A percentile compares a stretch with the other conserved stretches of the same genome.
Evolutionary conservation across 2,329 filamentous ascomycete species (phyloP).

Genomic region (Neospermospora avenae): DNA sequence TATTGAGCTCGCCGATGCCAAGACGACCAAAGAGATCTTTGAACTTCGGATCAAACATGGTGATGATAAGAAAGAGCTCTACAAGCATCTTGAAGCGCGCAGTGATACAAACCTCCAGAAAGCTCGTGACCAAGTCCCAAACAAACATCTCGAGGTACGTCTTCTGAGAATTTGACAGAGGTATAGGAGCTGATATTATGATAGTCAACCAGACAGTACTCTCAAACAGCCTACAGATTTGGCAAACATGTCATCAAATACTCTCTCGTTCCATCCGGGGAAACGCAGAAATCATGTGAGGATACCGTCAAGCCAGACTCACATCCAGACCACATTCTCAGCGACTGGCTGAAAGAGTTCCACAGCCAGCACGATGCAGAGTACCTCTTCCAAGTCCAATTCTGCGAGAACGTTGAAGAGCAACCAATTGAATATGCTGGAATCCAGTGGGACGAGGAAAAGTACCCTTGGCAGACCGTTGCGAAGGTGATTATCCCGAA

Average conservation of each 20-base stretch:
- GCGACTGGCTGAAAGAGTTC: slow-evolving; percentile 41
- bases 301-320: slow-evolving; percentile 38
- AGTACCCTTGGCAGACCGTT: slow-evolving; percentile 46
- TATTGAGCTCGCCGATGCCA: slow-evolving; percentile 45
- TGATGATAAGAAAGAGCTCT: slow-evolving; percentile 38
- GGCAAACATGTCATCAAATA: slow-evolving; percentile 48
- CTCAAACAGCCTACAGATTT: slow-evolving; percentile 46
- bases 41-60: slow-evolving; percentile 40
- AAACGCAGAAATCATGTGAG: slow-evolving; percentile 40
- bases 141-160: slow-evolving; percentile 38
- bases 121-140: slow-evolving; percentile 39
- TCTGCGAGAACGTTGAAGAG: slow-evolving; percentile 44
- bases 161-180: not conserved
- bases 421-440: slow-evolving; percentile 45
- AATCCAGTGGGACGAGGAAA: slow-evolving; percentile 43
- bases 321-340: slow-evolving; percentile 37
- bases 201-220: slow-evolving; percentile 39
- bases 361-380: slow-evolving; percentile 39
- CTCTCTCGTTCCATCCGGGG: slow-evolving; percentile 41
- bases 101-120: slow-evolving; percentile 40
- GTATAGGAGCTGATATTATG: not conserved
- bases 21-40: slow-evolving; percentile 44
- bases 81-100: slow-evolving; percentile 40
- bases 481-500: slow-evolving; percentile 40
- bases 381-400: slow-evolving; percentile 45